A percentile compares a stretch with the other conserved stretches of the same genome.
These are phyloP conservation scores for Haplosporangium gracile DNA, from an alignment of 192 early-diverging fungal genomes.

Conservation along the genomic window DNA sequence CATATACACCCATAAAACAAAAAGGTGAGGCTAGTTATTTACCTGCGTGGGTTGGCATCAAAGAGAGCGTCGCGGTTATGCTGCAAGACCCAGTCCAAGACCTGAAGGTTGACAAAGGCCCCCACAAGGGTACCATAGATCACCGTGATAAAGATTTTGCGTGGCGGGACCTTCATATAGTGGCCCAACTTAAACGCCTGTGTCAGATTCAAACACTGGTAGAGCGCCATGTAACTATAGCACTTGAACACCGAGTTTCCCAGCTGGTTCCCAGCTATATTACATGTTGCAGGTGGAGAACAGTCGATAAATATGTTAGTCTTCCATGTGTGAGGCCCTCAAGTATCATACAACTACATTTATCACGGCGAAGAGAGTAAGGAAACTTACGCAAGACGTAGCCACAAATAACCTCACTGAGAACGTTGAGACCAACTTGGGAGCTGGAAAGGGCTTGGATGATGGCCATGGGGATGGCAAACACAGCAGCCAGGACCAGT, in stretches of 20 bases:
- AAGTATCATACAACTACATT: not conserved
- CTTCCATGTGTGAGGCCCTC: not conserved
- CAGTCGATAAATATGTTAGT: not conserved
- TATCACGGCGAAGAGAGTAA: not conserved
- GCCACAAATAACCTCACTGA: conserved; percentile 73
- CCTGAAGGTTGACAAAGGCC: conserved; percentile 39
- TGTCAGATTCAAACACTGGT: conserved; percentile 83
- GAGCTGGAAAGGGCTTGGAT: conserved; percentile 69
- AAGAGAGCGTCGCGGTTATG: conserved; percentile 42
- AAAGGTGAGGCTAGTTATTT: not conserved
- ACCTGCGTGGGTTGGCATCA: conserved; percentile 26
- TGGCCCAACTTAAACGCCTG: conserved; percentile 76
- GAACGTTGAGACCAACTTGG: conserved; percentile 67
- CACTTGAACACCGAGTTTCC: conserved; percentile 73
- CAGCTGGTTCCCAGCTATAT: conserved; percentile 66
- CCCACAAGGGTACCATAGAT: conserved; percentile 40
- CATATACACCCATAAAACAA: not conserved
- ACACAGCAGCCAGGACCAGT: conserved; percentile 56
- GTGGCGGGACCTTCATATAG: conserved; percentile 50
- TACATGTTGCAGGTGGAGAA: no score
- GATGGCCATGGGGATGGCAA: conserved; percentile 66
- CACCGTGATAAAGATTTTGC: conserved; percentile 41
- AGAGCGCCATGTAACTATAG: conserved; percentile 69
- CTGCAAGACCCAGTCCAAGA: conserved; percentile 37
- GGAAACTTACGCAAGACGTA: conserved; percentile 42